Base-by-base conservation (phyloP, 768 basidiomycete genomes). In the Pleurotus tuber-regium region DNA sequence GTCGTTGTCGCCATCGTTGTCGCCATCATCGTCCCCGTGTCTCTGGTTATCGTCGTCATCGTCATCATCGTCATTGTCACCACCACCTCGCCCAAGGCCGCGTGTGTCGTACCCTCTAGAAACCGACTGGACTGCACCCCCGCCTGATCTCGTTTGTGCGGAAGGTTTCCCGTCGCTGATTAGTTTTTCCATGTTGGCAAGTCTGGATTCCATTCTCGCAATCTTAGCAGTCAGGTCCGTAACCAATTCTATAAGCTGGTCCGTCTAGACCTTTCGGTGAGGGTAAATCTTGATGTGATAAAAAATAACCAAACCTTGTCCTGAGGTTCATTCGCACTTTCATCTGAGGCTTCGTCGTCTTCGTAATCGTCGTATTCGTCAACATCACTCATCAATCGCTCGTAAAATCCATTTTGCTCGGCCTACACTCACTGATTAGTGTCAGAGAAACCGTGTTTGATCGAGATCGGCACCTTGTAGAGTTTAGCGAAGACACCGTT, bases 351-450 rank as follows among this genome's bases (percentile, higher is more conserved):
- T 23, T 39, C 35, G 23, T 50, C 21, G 10, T 50, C 16, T 26
- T 38, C 49, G 4, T 50, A 33, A 14, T 39, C n/a, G 36, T 40
- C 21, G 29, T 50, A 50, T n/a, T 50, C 49, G 10, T 50, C 49
- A 5, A 50, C 46, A 23, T 48, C 29, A 14, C 30, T 21, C 4
- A 24, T 30, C 14, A 48, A 4, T n/a, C 23, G 16, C 16, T 19
- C 38, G 25, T 16, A 46, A 16, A 46, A 46, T 7, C 43, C 46
- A 12, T 48, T n/a, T 35, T 31, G 18, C 4, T 35, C 46, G 23
- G 46, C 46, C 46, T 48, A n/a, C 16, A 8, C 2, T 14, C 7
- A 4, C 29, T 16, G 5, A 5, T 47, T 29, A 30, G 29, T 19
- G 23, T 30, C 10, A 19, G 43, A n/a, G 25, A 16, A 28, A 44